phyloP scores from a whole-genome alignment of 345 rosid genomes.

The Salix exigua region DNA sequence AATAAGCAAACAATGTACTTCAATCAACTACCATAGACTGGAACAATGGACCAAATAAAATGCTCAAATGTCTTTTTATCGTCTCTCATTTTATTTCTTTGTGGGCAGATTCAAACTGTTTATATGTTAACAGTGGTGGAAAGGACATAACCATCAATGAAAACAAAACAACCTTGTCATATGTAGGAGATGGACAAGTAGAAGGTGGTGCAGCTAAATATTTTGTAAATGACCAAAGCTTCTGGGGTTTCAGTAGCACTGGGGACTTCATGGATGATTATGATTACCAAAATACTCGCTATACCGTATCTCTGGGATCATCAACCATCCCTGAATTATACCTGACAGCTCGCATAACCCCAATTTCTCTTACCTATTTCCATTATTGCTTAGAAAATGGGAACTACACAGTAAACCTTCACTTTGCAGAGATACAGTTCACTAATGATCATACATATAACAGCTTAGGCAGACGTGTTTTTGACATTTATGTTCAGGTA shows the following conservation, averaged over 20 bases:
- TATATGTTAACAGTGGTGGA: slow-evolving; percentile 69
- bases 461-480: slow-evolving; percentile 57
- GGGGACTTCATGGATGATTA: slow-evolving; percentile 70
- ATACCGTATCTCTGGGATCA: slow-evolving; percentile 21
- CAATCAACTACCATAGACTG: neutral
- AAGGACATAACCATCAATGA: slow-evolving; percentile 29
- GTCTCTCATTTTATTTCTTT: neutral
- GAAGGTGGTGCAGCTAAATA: slow-evolving; percentile 52
- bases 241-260: slow-evolving; percentile 72
- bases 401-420: slow-evolving; percentile 42
- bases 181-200: slow-evolving; percentile 49
- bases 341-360: slow-evolving; percentile 47
- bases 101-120: slow-evolving; percentile 44
- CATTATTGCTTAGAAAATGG: slow-evolving; percentile 64
- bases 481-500: slow-evolving; percentile 66
- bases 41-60: neutral
- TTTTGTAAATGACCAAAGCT: slow-evolving; percentile 23
- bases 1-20: neutral
- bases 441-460: slow-evolving; percentile 38
- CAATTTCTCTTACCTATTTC: slow-evolving; percentile 63
- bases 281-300: slow-evolving; percentile 36
- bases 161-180: slow-evolving; percentile 27
- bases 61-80: neutral
- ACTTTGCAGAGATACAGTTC: slow-evolving; percentile 62
- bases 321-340: slow-evolving; percentile 42